Conservation (phyloP, 2,329 filamentous ascomycete species). For the Colletotrichum sp. region DNA sequence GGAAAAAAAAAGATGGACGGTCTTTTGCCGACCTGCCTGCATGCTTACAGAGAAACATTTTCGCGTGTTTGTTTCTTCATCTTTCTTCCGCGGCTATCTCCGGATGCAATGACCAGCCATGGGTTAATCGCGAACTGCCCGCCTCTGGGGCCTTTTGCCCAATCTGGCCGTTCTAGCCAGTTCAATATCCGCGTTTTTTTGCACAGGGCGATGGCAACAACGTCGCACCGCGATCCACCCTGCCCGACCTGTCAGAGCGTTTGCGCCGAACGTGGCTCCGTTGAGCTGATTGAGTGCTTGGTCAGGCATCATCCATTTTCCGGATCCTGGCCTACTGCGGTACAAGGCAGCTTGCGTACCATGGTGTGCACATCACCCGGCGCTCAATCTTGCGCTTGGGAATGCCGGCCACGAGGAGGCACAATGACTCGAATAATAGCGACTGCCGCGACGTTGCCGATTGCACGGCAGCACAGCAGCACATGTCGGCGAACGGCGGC, state of each 20-base stretch:
- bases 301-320: conserved; percentile 12
- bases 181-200: conserved; percentile 4
- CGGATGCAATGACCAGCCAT: background rate
- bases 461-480: background rate
- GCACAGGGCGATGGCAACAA: background rate
- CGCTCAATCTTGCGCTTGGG: background rate
- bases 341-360: background rate
- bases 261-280: conserved; percentile 7
- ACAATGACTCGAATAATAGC: background rate
- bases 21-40: background rate
- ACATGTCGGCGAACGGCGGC: background rate
- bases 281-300: background rate
- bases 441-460: background rate
- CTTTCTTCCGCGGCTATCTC: conserved; percentile 2
- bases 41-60: background rate
- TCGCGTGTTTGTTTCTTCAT: background rate
- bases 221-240: conserved; percentile 9
- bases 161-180: background rate
- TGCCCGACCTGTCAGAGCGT: conserved; percentile 8
- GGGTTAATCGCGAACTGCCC: background rate
- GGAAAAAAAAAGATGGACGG: background rate
- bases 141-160: background rate
- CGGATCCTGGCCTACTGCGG: background rate
- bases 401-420: background rate
- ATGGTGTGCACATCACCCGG: background rate